These are phyloP conservation scores for Tylopilus plumbeoviolaceoides DNA, from an alignment of 768 basidiomycete species.

Conservation along the genomic window DNA sequence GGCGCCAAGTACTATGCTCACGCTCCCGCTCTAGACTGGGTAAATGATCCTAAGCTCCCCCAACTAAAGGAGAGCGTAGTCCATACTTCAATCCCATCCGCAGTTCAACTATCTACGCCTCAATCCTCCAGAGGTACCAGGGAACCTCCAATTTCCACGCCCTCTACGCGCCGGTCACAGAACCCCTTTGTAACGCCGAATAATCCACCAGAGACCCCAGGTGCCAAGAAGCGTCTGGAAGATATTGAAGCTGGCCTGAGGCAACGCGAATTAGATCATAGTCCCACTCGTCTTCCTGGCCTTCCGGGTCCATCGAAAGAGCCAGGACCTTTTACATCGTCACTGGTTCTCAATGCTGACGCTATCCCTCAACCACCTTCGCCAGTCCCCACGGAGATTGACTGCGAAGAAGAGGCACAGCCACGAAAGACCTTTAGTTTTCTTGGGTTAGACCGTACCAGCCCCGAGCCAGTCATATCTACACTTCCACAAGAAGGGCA, in stretches of 20 bases:
- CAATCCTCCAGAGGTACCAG: not conserved
- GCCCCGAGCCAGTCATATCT: conserved; percentile 8
- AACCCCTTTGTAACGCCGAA: not conserved
- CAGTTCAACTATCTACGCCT: not conserved
- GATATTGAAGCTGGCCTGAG: conserved; percentile 17
- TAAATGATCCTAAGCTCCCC: conserved; percentile 20
- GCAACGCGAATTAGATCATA: conserved; percentile 12
- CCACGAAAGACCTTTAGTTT: conserved; percentile 19
- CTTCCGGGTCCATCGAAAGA: conserved; percentile 4
- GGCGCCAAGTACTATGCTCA: not conserved
- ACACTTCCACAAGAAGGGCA: conserved; percentile 11
- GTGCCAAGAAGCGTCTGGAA: conserved; percentile 8
- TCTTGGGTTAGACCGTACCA: conserved; percentile 18
- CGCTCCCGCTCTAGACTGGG: conserved; percentile 29
- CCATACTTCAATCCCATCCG: not conserved
- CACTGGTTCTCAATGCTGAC: not conserved
- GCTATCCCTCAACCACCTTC: conserved; percentile 22
- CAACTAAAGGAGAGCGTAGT: not conserved
- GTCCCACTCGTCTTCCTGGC: conserved; percentile 3
- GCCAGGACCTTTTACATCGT: not conserved
- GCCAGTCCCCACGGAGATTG: conserved; percentile 23
- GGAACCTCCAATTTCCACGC: not conserved
- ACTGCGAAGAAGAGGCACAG: conserved; percentile 14
- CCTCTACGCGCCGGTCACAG: not conserved
- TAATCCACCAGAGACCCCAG: conserved; percentile 4